Conservation (phyloP, 345 rosid genomes). For the Lumnitzera racemosa region DNA sequence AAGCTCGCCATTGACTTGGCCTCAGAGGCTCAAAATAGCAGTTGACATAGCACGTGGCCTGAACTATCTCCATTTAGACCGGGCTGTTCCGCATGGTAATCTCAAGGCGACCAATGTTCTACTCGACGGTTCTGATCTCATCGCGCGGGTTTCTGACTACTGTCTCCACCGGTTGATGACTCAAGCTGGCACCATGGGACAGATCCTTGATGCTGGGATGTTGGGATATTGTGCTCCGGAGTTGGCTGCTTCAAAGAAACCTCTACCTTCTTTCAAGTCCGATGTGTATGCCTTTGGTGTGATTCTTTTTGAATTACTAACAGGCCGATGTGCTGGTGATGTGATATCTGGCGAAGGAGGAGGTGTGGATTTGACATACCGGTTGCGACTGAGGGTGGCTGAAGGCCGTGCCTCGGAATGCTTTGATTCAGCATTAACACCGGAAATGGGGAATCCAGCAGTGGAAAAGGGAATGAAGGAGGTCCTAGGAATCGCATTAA, state of each 20-base stretch:
- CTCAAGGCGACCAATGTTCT: slow-evolving; percentile 81
- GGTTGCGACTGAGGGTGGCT: slow-evolving; percentile 59
- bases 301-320: slow-evolving; percentile 66
- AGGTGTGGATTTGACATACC: slow-evolving; percentile 72
- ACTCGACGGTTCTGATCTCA: slow-evolving; percentile 80
- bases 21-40: slow-evolving; percentile 75
- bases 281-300: slow-evolving; percentile 96
- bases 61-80: slow-evolving; percentile 94
- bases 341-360: slow-evolving; percentile 78
- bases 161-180: slow-evolving; percentile 97
- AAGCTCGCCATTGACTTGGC: slow-evolving; percentile 77
- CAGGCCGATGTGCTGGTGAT: slow-evolving; percentile 91
- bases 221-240: slow-evolving; percentile 92
- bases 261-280: slow-evolving; percentile 83
- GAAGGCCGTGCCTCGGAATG: slow-evolving; percentile 69
- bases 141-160: slow-evolving; percentile 89
- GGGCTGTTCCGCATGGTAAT: slow-evolving; percentile 96
- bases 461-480: slow-evolving; percentile 87
- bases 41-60: slow-evolving; percentile 99
- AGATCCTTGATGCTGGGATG: slow-evolving; percentile 89
- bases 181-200: slow-evolving; percentile 87
- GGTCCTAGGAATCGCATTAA: slow-evolving; percentile 77
- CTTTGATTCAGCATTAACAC: slow-evolving; percentile 51
- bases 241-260: slow-evolving; percentile 83
- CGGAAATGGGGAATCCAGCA: slow-evolving; percentile 43